These are phyloP conservation scores for Primulina eburnea DNA, from an alignment of 257 asterid species.

Conservation along the genomic window DNA sequence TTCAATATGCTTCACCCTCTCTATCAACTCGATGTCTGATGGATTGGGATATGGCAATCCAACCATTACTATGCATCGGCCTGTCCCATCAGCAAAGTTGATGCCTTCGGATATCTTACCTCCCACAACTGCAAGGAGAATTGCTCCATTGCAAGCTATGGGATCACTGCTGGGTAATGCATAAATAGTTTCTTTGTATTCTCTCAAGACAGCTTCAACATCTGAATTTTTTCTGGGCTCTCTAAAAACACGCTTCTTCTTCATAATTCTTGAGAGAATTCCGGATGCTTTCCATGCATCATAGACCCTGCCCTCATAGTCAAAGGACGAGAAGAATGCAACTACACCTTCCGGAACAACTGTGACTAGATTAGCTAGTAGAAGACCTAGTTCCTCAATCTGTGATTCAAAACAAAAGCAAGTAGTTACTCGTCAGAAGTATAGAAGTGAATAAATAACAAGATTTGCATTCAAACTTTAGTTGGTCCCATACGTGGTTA, in stretches of 20 bases:
- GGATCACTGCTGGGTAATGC: slow-evolving; percentile 27
- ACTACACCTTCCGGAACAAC: slow-evolving; percentile 90
- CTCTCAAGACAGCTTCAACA: slow-evolving; percentile 63
- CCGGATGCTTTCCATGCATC: slow-evolving; percentile 81
- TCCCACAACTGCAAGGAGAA: slow-evolving; percentile 92
- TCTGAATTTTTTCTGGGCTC: slow-evolving; percentile 90
- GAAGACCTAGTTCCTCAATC: slow-evolving; percentile 85
- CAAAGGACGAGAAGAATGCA: slow-evolving; percentile 90
- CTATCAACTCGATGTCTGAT: slow-evolving; percentile 83
- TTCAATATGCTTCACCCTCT: slow-evolving; percentile 89
- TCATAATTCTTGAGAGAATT: slow-evolving; percentile 68
- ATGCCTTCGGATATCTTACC: slow-evolving; percentile 98
- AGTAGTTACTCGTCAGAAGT: slow-evolving; percentile 18
- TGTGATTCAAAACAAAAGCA: slow-evolving; percentile 35
- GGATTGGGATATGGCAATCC: slow-evolving; percentile 97
- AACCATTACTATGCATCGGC: slow-evolving; percentile 94
- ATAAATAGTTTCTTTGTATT: slow-evolving; percentile 74
- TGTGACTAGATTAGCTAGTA: slow-evolving; percentile 70
- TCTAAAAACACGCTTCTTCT: slow-evolving; percentile 71
- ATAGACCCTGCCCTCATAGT: slow-evolving; percentile 71
- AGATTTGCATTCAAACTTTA: not conserved
- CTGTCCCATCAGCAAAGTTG: slow-evolving; percentile 88
- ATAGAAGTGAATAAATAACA: slow-evolving; percentile 13
- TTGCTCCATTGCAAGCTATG: slow-evolving; percentile 63
- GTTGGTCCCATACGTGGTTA: not conserved